These are phyloP conservation scores for Pyrenophora teres DNA, from an alignment of 2,329 filamentous ascomycete species.

Conservation along the genomic window DNA sequence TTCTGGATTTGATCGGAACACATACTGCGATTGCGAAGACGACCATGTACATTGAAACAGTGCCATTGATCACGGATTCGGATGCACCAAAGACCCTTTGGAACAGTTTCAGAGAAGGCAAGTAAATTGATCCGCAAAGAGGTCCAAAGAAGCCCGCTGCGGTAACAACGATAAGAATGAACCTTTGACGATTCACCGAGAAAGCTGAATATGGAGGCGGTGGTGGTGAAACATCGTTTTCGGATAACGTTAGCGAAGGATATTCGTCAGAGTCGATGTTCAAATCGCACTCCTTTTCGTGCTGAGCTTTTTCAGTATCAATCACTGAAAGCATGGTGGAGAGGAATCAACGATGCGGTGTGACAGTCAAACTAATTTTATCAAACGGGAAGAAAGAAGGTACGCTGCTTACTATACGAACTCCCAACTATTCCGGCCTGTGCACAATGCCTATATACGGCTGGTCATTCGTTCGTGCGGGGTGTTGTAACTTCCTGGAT, in stretches of 20 bases:
- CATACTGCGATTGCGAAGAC: constrained; percentile 49
- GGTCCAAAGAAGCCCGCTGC: constrained; percentile 52
- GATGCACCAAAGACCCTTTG: constrained; percentile 45
- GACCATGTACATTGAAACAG: constrained; percentile 54
- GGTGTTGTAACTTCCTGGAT: not conserved
- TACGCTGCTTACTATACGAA: too few species aligned
- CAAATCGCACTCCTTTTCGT: constrained; percentile 28
- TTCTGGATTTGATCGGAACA: not conserved
- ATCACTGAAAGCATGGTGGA: constrained; percentile 29
- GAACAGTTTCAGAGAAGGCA: constrained; percentile 50
- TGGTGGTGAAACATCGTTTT: constrained; percentile 3
- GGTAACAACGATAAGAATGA: constrained; percentile 50
- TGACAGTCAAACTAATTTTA: not conserved
- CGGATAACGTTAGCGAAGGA: constrained; percentile 21
- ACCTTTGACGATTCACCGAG: constrained; percentile 40
- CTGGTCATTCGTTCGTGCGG: not conserved
- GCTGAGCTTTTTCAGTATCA: constrained; percentile 30
- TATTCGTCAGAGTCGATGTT: constrained; percentile 28
- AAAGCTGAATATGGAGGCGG: constrained; percentile 47
- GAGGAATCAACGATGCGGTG: not conserved
- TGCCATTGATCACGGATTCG: constrained; percentile 49
- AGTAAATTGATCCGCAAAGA: constrained; percentile 52
- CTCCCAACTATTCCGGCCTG: too few species aligned
- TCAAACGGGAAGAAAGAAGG: too few species aligned
- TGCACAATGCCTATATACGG: not conserved